Percentiles rank a stretch among this genome's conserved stretches.
phyloP scores from a whole-genome alignment of 2,329 filamentous ascomycete genomes.

The Septoria petroselini region DNA sequence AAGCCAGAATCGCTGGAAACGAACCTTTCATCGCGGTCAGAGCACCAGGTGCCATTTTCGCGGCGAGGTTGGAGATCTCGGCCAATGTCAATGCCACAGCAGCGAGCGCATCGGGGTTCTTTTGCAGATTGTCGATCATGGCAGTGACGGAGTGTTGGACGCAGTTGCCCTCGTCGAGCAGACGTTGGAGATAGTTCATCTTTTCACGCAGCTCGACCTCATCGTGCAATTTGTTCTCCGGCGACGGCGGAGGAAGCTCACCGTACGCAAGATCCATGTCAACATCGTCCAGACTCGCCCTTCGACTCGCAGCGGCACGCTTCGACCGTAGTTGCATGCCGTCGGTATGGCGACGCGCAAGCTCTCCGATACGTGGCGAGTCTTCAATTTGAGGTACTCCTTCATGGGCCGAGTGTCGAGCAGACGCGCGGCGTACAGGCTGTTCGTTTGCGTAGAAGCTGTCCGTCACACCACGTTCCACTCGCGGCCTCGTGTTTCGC shows the following conservation, averaged over 20 bases:
- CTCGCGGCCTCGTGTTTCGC: constrained; percentile 33
- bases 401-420: constrained; percentile 34
- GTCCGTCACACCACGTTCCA: constrained; percentile 48
- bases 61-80: constrained; percentile 78
- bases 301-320: constrained; percentile 32
- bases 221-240: constrained; percentile 43
- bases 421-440: constrained; percentile 19
- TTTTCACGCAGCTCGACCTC: constrained; percentile 43
- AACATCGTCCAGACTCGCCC: constrained; percentile 53
- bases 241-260: constrained; percentile 68
- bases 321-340: constrained; percentile 25
- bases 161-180: constrained; percentile 85
- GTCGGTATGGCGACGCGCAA: constrained; percentile 46
- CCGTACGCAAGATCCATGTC: constrained; percentile 94
- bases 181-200: constrained; percentile 68
- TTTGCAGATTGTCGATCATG: constrained; percentile 76
- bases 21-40: constrained; percentile 71
- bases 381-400: constrained; percentile 27
- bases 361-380: constrained; percentile 39
- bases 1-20: constrained; percentile 79
- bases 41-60: constrained; percentile 80
- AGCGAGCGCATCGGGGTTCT: constrained; percentile 85
- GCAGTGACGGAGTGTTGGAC: constrained; percentile 77
- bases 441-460: constrained; percentile 46
- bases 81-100: constrained; percentile 90